Percentiles rank a stretch among this genome's conserved stretches.
Conservation (phyloP, 805 yeast species). For the Tetrapisispora taiwanensis region DNA sequence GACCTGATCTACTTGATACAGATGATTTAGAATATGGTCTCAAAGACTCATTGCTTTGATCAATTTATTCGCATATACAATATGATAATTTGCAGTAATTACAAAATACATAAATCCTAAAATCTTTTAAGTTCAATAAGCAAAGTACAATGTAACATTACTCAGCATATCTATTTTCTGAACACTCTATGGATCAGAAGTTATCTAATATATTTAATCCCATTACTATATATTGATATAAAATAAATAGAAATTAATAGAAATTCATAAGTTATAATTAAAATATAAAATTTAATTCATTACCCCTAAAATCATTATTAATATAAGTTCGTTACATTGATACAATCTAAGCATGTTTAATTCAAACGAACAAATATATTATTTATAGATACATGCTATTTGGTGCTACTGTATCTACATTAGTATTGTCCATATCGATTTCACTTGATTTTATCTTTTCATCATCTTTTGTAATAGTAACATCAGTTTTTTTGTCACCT, state of each 20-base stretch:
- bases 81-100: too few relatives aligned
- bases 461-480: not conserved
- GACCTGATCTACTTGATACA: not conserved
- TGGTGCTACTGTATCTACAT: slow-evolving; percentile 29
- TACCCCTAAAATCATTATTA: too few relatives aligned
- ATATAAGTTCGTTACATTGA: too few relatives aligned
- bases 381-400: slow-evolving; percentile 15
- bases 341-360: too few relatives aligned
- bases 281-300: too few relatives aligned
- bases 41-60: not conserved
- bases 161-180: not conserved
- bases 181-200: not conserved
- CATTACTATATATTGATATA: not conserved
- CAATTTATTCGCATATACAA: too few relatives aligned
- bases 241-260: too few relatives aligned
- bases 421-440: slow-evolving; percentile 32
- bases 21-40: not conserved
- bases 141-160: not conserved
- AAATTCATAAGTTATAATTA: too few relatives aligned
- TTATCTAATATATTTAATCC: not conserved
- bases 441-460: not conserved
- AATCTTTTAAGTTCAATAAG: not conserved
- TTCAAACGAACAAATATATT: not conserved
- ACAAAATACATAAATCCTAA: too few relatives aligned
- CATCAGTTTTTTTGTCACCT: not conserved